Conservation (phyloP, 495 filamentous ascomycete genomes). For the Penicillium bovifimosum region DNA sequence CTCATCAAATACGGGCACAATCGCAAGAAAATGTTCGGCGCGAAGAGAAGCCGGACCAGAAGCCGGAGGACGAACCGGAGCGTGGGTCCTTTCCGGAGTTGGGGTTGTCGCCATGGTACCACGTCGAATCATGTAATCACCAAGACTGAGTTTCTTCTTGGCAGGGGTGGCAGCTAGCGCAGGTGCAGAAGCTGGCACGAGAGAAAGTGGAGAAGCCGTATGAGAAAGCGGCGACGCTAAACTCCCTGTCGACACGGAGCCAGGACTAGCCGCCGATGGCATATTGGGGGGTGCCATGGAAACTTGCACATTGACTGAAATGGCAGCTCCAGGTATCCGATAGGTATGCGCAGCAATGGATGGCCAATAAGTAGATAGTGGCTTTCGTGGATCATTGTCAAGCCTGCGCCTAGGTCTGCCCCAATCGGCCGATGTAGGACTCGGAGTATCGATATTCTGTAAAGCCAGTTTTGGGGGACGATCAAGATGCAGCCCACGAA, state of each 20-base stretch:
- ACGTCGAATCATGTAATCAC: slow-evolving; percentile 55
- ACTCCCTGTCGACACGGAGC: slow-evolving; percentile 26
- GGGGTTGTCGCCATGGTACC: slow-evolving; percentile 39
- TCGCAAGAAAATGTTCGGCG: background rate
- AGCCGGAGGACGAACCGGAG: slow-evolving; percentile 19
- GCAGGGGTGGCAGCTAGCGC: slow-evolving; percentile 51
- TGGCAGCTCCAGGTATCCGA: slow-evolving; percentile 23
- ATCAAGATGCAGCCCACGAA: background rate
- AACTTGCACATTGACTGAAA: slow-evolving; percentile 31
- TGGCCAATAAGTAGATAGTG: slow-evolving; percentile 32
- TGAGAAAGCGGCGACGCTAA: slow-evolving; percentile 31
- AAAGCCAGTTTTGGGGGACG: background rate
- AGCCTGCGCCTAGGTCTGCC: background rate
- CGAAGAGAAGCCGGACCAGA: background rate
- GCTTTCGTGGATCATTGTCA: slow-evolving; percentile 22
- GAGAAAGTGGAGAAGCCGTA: slow-evolving; percentile 17
- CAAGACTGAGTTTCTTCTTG: slow-evolving; percentile 64
- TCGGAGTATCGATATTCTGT: slow-evolving; percentile 13
- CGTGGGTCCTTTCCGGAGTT: slow-evolving; percentile 36
- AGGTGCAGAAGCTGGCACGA: slow-evolving; percentile 21
- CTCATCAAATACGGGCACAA: background rate
- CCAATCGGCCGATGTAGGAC: background rate
- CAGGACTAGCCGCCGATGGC: slow-evolving; percentile 28
- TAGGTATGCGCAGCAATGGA: slow-evolving; percentile 38
- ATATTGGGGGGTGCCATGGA: slow-evolving; percentile 34